Conservation (phyloP, 2,329 filamentous ascomycete genomes). For the Penicillium polonicum region DNA sequence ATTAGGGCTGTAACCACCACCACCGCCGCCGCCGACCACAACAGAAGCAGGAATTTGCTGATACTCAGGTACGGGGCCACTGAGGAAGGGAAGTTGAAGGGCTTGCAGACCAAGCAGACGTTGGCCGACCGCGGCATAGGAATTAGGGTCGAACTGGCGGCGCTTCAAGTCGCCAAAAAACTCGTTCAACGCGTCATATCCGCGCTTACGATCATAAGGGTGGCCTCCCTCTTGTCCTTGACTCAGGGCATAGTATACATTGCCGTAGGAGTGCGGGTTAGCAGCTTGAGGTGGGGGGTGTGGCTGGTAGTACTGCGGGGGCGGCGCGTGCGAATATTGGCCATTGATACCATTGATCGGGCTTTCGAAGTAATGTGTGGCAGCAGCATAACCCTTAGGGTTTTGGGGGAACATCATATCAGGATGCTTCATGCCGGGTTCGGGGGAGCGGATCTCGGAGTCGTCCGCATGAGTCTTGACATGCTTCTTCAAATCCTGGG, state of each 20-base stretch:
- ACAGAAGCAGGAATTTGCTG: constrained; percentile 54
- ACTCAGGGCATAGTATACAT: constrained; percentile 75
- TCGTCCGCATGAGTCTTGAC: constrained; percentile 99
- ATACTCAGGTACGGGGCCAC: constrained; percentile 55
- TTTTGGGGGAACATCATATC: constrained; percentile 43
- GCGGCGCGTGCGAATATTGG: constrained; percentile 44
- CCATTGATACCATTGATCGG: constrained; percentile 50
- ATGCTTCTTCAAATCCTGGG: constrained; percentile 98
- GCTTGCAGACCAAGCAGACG: constrained; percentile 79
- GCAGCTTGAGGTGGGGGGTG: constrained; percentile 55
- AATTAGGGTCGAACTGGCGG: constrained; percentile 80
- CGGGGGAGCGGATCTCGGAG: constrained; percentile 70
- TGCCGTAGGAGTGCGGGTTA: constrained; percentile 60
- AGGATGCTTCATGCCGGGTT: constrained; percentile 52
- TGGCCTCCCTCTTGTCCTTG: constrained; percentile 63
- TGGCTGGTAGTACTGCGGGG: constrained; percentile 54
- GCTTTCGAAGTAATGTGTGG: constrained; percentile 57
- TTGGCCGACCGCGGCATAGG: constrained; percentile 89
- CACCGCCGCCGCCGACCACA: constrained; percentile 51
- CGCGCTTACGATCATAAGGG: constrained; percentile 74
- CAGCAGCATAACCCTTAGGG: constrained; percentile 40
- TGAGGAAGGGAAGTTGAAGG: constrained; percentile 61
- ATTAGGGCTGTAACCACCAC: constrained; percentile 52
- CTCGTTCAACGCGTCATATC: constrained; percentile 85
- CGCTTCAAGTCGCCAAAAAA: constrained; percentile 94